These are phyloP conservation scores for Kalaharituber pfeilii DNA, from an alignment of 2,329 filamentous ascomycete genomes.

Conservation along the genomic window DNA sequence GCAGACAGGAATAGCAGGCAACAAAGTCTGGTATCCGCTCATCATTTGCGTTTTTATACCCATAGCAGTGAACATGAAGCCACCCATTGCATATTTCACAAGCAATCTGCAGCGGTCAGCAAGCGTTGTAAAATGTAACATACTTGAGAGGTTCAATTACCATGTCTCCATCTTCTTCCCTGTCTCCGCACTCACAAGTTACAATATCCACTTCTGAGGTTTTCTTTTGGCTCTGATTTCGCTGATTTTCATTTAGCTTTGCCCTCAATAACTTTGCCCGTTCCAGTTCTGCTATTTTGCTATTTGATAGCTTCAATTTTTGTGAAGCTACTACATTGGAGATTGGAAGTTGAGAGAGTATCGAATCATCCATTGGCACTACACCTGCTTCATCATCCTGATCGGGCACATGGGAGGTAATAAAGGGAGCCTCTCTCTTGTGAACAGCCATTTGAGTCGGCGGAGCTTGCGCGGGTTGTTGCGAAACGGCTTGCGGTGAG, in stretches of 20 bases:
- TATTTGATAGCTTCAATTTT: background rate
- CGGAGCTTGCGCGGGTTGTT: background rate
- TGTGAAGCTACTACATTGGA: background rate
- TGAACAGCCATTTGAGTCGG: background rate
- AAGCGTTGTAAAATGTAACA: background rate
- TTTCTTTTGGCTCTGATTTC: background rate
- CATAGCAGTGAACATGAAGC: conserved; percentile 23
- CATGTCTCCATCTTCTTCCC: conserved; percentile 13
- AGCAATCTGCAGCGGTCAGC: conserved; percentile 8
- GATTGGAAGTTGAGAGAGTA: background rate
- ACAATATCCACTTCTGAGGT: conserved; percentile 1
- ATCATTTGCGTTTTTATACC: conserved; percentile 17
- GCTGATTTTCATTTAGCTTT: background rate
- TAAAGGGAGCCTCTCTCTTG: background rate
- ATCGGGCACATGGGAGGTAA: background rate
- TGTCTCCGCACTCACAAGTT: conserved; percentile 17
- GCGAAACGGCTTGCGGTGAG: background rate
- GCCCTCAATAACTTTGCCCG: background rate
- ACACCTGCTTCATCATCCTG: background rate
- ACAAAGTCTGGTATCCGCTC: conserved; percentile 18
- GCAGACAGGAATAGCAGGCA: conserved; percentile 21
- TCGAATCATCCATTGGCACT: background rate
- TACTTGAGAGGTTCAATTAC: background rate
- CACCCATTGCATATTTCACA: conserved; percentile 21
- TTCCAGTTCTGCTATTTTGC: background rate